A percentile compares a stretch with the other conserved stretches of the same genome.
phyloP scores from a whole-genome alignment of 2,329 filamentous ascomycete species.

The Neodidymelliopsis sp. region DNA sequence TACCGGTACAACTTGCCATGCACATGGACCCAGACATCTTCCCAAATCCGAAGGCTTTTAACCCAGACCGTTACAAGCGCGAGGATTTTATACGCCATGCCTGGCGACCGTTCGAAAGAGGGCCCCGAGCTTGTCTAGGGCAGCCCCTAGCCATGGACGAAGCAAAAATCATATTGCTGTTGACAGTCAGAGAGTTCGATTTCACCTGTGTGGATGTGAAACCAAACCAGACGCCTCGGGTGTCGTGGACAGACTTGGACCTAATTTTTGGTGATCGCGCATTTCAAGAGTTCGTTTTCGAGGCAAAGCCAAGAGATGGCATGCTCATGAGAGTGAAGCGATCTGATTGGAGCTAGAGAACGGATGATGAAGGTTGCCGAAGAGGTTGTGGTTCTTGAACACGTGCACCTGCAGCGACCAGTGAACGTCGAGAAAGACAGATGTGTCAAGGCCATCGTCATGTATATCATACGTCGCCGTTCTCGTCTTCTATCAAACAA shows the following conservation, averaged over 20 bases:
- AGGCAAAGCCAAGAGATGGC: constrained; percentile 42
- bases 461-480: no score
- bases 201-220: constrained; percentile 47
- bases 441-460: no score
- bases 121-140: constrained; percentile 64
- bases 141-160: constrained; percentile 64
- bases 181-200: constrained; percentile 60
- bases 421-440: no score
- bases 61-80: constrained; percentile 50
- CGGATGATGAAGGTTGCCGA: background rate
- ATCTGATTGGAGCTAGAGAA: constrained; percentile 19
- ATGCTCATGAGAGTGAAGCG: constrained; percentile 42
- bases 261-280: constrained; percentile 39
- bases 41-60: constrained; percentile 36
- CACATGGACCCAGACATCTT: constrained; percentile 41
- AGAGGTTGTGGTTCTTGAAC: background rate
- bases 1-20: constrained; percentile 50
- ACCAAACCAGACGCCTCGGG: constrained; percentile 35
- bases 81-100: constrained; percentile 54
- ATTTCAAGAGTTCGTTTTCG: constrained; percentile 42
- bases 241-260: constrained; percentile 39
- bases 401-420: no score
- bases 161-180: constrained; percentile 58
- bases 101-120: constrained; percentile 64
- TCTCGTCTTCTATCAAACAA: no score